phyloP scores from a whole-genome alignment of 345 rosid species.

The Eucalyptus viminalis region DNA sequence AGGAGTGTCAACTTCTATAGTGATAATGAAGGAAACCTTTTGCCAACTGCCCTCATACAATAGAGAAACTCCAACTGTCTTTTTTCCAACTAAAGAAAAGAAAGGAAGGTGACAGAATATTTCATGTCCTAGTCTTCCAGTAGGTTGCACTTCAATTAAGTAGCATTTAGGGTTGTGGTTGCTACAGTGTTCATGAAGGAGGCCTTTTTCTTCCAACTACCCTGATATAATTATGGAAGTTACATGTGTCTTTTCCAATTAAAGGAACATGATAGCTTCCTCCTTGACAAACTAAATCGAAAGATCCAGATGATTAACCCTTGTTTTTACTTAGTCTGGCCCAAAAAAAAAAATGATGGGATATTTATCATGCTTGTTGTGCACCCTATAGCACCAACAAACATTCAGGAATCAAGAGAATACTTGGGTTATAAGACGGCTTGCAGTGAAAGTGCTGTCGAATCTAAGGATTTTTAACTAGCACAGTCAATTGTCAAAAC shows the following conservation, averaged over 20 bases:
- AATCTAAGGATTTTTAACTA: background rate
- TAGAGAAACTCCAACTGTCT: background rate
- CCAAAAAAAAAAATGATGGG: fast-evolving
- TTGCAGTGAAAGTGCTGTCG: too few species aligned
- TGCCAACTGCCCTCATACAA: background rate
- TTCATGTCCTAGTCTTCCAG: background rate
- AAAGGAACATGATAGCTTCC: background rate
- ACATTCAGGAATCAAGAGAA: background rate
- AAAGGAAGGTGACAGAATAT: background rate
- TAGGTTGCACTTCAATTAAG: background rate
- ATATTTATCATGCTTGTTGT: background rate
- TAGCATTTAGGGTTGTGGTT: background rate
- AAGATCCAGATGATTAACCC: background rate
- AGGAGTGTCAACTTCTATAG: background rate
- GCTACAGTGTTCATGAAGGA: background rate
- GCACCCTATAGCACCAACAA: background rate
- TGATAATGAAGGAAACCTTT: background rate
- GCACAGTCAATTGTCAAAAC: background rate
- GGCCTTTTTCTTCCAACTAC: background rate
- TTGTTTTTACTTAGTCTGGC: fast-evolving
- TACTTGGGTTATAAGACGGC: background rate
- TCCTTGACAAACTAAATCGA: background rate
- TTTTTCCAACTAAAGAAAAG: background rate
- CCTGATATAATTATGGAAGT: background rate
- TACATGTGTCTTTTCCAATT: background rate